phyloP scores from a whole-genome alignment of 345 rosid genomes.

The Citrus reticulata region DNA sequence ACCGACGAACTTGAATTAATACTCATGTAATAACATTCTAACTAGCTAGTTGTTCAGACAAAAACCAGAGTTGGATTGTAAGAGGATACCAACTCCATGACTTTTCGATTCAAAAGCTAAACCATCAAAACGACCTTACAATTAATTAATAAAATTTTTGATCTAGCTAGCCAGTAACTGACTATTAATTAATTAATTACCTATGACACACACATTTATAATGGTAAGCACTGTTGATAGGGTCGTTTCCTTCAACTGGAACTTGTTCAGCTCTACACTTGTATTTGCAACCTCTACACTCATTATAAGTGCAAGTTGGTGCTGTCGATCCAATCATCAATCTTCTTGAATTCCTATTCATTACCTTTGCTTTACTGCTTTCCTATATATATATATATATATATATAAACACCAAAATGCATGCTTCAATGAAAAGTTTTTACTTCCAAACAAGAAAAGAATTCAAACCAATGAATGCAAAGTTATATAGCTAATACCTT shows the following conservation, averaged over 20 bases:
- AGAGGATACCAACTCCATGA: neutral
- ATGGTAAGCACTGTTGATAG: conserved; percentile 81
- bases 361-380: conserved; percentile 13
- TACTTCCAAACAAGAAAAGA: neutral
- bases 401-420: neutral
- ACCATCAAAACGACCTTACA: neutral
- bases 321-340: conserved; percentile 89
- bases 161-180: too few relatives aligned
- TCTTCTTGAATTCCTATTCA: conserved; percentile 46
- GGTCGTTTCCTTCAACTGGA: conserved; percentile 93
- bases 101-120: conserved; percentile 6
- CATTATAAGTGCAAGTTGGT: conserved; percentile 88
- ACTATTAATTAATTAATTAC: conserved; percentile 12
- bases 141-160: too few relatives aligned
- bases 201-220: conserved; percentile 90
- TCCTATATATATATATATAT: conserved; percentile 3
- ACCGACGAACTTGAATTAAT: neutral
- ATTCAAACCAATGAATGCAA: neutral
- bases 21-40: neutral
- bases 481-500: conserved; percentile 26
- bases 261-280: conserved; percentile 95
- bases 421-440: neutral
- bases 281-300: conserved; percentile 93
- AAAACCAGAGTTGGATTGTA: conserved; percentile 3
- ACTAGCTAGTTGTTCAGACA: neutral